A percentile compares a stretch with the other conserved stretches of the same genome.
Evolutionary conservation across 2,329 filamentous ascomycete species (phyloP).

Genomic region (Dactylonectria macrodidyma): DNA sequence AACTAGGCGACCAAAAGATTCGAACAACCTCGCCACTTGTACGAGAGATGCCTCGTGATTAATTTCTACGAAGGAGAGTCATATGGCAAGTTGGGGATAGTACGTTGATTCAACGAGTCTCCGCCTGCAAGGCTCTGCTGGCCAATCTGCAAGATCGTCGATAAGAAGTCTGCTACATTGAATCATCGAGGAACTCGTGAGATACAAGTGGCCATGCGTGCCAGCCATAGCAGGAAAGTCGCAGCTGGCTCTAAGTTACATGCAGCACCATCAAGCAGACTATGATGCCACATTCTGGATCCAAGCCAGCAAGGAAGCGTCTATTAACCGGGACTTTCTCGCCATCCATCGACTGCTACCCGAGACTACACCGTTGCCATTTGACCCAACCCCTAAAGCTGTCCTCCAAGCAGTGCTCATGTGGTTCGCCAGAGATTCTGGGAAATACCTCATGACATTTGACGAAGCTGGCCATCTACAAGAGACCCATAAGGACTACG

Average conservation of each 20-base stretch:
- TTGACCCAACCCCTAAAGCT: background rate
- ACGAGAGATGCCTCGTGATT: background rate
- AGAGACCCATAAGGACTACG: background rate
- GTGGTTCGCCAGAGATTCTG: background rate
- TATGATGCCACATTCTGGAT: constrained; percentile 7
- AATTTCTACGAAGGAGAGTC: background rate
- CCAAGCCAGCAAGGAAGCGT: background rate
- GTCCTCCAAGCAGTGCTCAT: background rate
- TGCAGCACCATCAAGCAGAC: background rate
- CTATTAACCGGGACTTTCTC: background rate
- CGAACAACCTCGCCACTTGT: background rate
- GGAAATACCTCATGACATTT: background rate
- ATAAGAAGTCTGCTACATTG: no score
- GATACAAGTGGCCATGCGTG: no score
- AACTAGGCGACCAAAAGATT: background rate
- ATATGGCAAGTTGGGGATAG: background rate
- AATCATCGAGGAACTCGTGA: no score
- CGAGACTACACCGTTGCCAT: background rate
- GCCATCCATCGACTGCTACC: background rate
- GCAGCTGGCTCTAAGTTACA: background rate
- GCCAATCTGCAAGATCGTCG: no score
- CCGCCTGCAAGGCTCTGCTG: no score
- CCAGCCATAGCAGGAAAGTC: background rate
- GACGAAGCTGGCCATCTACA: background rate
- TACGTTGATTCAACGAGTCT: background rate